Percentiles rank a stretch among this genome's conserved stretches.
Evolutionary conservation across 495 filamentous ascomycete species (phyloP).

Genomic region (Daldinia caldariorum): DNA sequence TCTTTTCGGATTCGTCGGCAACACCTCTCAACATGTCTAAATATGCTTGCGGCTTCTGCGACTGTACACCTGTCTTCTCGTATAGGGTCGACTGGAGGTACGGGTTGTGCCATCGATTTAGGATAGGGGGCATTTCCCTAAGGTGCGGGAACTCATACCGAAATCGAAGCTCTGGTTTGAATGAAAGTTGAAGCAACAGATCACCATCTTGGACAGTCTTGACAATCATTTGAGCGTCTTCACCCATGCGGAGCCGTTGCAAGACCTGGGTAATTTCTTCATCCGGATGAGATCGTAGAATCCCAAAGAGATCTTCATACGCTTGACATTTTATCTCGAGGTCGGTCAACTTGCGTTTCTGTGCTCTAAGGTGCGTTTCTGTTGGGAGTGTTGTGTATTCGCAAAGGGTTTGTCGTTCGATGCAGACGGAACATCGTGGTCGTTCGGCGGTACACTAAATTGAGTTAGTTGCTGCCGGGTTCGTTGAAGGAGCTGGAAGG

Average conservation of each 20-base stretch:
- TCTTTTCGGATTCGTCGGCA: slow-evolving; percentile 21
- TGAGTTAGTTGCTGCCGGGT: not conserved
- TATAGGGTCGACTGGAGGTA: slow-evolving; percentile 43
- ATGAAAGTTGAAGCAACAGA: slow-evolving; percentile 49
- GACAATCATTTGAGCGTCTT: slow-evolving; percentile 43
- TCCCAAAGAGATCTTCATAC: slow-evolving; percentile 32
- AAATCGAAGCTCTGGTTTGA: slow-evolving; percentile 49
- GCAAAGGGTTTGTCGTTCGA: slow-evolving; percentile 37
- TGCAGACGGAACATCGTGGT: slow-evolving; percentile 40
- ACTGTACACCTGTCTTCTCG: slow-evolving; percentile 35
- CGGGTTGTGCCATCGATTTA: slow-evolving; percentile 48
- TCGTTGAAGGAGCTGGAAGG: not conserved
- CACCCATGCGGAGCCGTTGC: slow-evolving; percentile 30
- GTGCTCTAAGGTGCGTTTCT: slow-evolving; percentile 37
- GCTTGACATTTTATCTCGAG: slow-evolving; percentile 40
- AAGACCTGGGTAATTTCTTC: slow-evolving; percentile 26
- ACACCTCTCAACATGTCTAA: slow-evolving; percentile 6
- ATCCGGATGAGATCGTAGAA: slow-evolving; percentile 34
- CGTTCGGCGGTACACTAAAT: slow-evolving; percentile 37
- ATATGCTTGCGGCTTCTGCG: not conserved
- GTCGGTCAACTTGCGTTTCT: slow-evolving; percentile 37
- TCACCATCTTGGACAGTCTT: slow-evolving; percentile 51
- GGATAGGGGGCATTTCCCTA: slow-evolving; percentile 48
- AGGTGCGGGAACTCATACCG: slow-evolving; percentile 55
- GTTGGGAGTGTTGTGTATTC: slow-evolving; percentile 42